A percentile compares a stretch with the other conserved stretches of the same genome.
phyloP scores from a whole-genome alignment of 2,329 filamentous ascomycete species.

The Coleophoma eucalyptorum region DNA sequence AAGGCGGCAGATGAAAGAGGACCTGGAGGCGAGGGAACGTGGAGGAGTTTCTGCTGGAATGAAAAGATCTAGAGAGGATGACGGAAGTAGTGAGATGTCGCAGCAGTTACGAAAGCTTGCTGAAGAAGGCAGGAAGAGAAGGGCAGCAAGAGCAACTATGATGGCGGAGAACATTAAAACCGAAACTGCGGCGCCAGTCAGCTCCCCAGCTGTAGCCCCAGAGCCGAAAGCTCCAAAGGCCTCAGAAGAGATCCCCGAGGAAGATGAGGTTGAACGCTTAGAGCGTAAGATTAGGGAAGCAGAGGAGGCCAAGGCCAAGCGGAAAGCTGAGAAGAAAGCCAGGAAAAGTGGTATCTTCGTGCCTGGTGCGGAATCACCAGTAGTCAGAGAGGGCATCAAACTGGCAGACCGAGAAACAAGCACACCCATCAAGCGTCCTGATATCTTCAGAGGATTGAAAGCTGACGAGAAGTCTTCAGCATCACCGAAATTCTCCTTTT shows the following conservation, averaged over 20 bases:
- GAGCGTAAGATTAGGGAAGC: constrained; percentile 38
- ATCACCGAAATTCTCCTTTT: constrained; percentile 28
- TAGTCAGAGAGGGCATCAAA: constrained; percentile 7
- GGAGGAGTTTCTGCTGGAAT: constrained; percentile 45
- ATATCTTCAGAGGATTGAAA: constrained; percentile 31
- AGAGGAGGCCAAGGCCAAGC: constrained; percentile 32
- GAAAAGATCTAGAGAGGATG: constrained; percentile 52
- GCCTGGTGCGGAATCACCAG: constrained; percentile 17
- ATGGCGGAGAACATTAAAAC: constrained; percentile 22
- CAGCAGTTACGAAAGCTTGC: constrained; percentile 48
- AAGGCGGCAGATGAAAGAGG: constrained; percentile 75
- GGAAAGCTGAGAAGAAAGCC: constrained; percentile 32
- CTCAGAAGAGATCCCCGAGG: constrained; percentile 24
- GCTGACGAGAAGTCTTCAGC: constrained; percentile 35
- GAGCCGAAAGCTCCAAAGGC: not conserved
- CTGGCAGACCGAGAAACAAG: constrained; percentile 14
- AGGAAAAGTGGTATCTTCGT: constrained; percentile 30
- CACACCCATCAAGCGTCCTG: constrained; percentile 28
- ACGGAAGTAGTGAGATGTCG: constrained; percentile 37
- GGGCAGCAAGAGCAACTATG: constrained; percentile 41
- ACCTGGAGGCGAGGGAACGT: constrained; percentile 75
- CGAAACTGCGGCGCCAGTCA: constrained; percentile 5
- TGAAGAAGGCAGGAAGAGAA: constrained; percentile 47
- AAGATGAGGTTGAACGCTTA: constrained; percentile 38
- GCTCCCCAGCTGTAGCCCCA: constrained; percentile 5